Base-by-base conservation (phyloP, 768 basidiomycete genomes). In the Suillus spraguei region DNA sequence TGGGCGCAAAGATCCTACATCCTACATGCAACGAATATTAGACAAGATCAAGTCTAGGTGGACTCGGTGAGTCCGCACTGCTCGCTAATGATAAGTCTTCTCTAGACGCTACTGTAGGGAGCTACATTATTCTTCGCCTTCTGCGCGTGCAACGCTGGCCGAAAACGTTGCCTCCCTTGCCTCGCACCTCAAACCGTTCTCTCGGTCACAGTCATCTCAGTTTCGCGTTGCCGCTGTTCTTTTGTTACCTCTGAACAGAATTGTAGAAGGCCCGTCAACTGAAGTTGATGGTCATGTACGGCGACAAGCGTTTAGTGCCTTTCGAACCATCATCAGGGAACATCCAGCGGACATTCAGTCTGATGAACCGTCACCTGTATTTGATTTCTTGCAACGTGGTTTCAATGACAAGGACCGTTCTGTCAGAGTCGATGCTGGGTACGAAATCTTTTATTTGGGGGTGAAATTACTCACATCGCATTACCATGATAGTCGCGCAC, bases 341-440 rank as follows among this genome's bases (percentile, higher is more conserved):
- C 79, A 83, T 67, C 70, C 70, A 10, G 59, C 38, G 4, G 62
- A 64, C 9, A 61, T 79, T 39, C 71, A 75, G 36, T 67, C 72
- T 14, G 71, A 74, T 2, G 65, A 72, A 24, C 63, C 78, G n/a
- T 74, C 77, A 5, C 65, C 74, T 38, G 66, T 78, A 4, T 64
- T 73, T 8, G 73, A 82, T 32, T 66, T 85, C 7, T 70, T 86
- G 9, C 78, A 81, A 59, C 74, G 74, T 24, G 88, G 86, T 4
- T 71, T 90, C 64, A 77, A 70, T 11, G 83, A 89, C 66, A 73
- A 70, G 44, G 83, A 89, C 65, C 81, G 91, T 61, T 81, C 79
- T 47, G 84, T 87, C 24, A 83, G 91, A 42, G 70, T 93, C 17
- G 78, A 80, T 65, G 88, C 91, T 59, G 92, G 91, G 91, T 92